A percentile compares a stretch with the other conserved stretches of the same genome.
phyloP scores from a whole-genome alignment of 805 yeast species.

The Suhomyces prunicola region DNA sequence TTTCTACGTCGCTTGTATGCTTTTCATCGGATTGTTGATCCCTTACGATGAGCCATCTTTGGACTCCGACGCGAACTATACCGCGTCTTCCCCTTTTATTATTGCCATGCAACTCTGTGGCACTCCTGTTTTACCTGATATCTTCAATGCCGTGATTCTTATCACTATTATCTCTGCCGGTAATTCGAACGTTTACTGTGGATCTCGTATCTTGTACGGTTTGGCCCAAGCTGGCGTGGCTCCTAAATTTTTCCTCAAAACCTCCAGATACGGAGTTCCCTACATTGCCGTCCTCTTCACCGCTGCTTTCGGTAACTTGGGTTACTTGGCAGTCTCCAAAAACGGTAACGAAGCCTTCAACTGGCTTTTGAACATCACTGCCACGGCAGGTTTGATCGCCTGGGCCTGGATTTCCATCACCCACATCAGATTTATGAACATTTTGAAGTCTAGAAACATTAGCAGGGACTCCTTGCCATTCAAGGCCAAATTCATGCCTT shows the following conservation, averaged over 20 bases:
- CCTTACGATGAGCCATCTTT: slow-evolving; percentile 64
- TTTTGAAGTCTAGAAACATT: slow-evolving; percentile 59
- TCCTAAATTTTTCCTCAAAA: slow-evolving; percentile 47
- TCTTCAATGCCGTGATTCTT: slow-evolving; percentile 69
- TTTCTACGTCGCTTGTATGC: slow-evolving; percentile 62
- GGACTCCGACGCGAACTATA: slow-evolving; percentile 31
- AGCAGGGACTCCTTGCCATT: slow-evolving; percentile 69
- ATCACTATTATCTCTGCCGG: slow-evolving; percentile 74
- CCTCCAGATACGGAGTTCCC: slow-evolving; percentile 62
- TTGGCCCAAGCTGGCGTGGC: slow-evolving; percentile 59
- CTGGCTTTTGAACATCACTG: slow-evolving; percentile 75
- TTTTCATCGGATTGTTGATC: slow-evolving; percentile 68
- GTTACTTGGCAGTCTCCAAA: slow-evolving; percentile 53
- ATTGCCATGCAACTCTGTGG: slow-evolving; percentile 70
- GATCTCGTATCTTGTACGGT: slow-evolving; percentile 66
- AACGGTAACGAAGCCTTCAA: slow-evolving; percentile 58
- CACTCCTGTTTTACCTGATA: slow-evolving; percentile 61
- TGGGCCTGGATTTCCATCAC: slow-evolving; percentile 66
- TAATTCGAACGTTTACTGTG: slow-evolving; percentile 70
- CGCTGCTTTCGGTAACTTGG: slow-evolving; percentile 60
- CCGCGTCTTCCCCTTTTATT: slow-evolving; percentile 65
- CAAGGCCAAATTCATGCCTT: slow-evolving; percentile 72
- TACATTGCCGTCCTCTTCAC: slow-evolving; percentile 54
- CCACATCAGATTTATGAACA: slow-evolving; percentile 68
- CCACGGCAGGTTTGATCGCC: slow-evolving; percentile 70